Conservation (phyloP, 352 stramenopile species). For the Globisporangium okanoganense region DNA sequence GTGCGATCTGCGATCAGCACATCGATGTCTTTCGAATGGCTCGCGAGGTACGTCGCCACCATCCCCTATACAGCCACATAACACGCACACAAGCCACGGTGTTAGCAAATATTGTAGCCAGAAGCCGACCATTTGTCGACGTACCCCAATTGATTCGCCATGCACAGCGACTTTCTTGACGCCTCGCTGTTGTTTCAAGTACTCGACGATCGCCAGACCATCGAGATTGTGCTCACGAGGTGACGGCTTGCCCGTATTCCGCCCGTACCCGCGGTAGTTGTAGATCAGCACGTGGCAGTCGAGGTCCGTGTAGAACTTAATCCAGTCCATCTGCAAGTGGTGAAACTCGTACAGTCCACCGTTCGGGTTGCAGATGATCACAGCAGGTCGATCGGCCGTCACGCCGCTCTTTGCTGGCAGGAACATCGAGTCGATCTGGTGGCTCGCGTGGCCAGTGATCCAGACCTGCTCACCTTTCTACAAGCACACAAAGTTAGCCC, state of each 20-base stretch:
- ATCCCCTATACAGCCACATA: slow-evolving; percentile 29
- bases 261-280: slow-evolving; percentile 87
- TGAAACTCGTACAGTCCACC: slow-evolving; percentile 85
- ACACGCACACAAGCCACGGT: not conserved
- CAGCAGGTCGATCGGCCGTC: slow-evolving; percentile 34
- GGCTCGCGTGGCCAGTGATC: slow-evolving; percentile 53
- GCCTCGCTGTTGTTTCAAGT: slow-evolving; percentile 47
- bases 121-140: not conserved
- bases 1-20: slow-evolving; percentile 79
- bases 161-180: slow-evolving; percentile 69
- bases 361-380: slow-evolving; percentile 86
- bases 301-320: slow-evolving; percentile 83
- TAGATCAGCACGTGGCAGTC: slow-evolving; percentile 80
- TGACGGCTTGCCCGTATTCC: slow-evolving; percentile 57
- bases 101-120: not conserved
- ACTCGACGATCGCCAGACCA: slow-evolving; percentile 68
- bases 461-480: slow-evolving; percentile 81
- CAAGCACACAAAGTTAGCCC: not conserved
- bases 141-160: slow-evolving; percentile 76
- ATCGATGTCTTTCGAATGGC: slow-evolving; percentile 50
- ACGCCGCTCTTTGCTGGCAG: slow-evolving; percentile 43
- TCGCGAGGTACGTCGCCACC: slow-evolving; percentile 66
- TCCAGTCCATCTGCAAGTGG: slow-evolving; percentile 88
- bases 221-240: slow-evolving; percentile 63
- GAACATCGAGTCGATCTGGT: slow-evolving; percentile 81